A percentile compares a stretch with the other conserved stretches of the same genome.
These are phyloP conservation scores for Candida khao-thaluensis DNA, from an alignment of 805 yeast species.

Conservation along the genomic window DNA sequence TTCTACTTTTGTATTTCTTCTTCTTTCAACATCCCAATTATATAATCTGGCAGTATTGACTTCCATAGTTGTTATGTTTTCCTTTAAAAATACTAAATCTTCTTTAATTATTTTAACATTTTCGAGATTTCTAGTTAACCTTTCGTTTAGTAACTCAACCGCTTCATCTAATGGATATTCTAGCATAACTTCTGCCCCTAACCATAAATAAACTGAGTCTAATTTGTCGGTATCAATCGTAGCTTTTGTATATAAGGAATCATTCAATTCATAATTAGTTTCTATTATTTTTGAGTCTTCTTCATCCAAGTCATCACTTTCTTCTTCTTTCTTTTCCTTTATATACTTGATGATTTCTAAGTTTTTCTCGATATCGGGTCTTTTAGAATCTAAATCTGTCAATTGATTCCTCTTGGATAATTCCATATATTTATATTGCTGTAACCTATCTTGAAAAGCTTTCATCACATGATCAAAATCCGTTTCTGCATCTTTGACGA, in stretches of 20 bases:
- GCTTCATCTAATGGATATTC: conserved; percentile 94
- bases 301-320: conserved; percentile 31
- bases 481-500: conserved; percentile 57
- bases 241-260: conserved; percentile 87
- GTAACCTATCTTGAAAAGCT: conserved; percentile 81
- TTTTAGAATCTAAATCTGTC: conserved; percentile 58
- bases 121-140: conserved; percentile 61
- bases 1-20: conserved; percentile 34
- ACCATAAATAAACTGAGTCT: conserved; percentile 76
- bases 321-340: conserved; percentile 42
- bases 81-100: conserved; percentile 80
- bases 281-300: conserved; percentile 39
- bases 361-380: conserved; percentile 93
- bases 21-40: conserved; percentile 83
- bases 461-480: conserved; percentile 71
- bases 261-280: conserved; percentile 89
- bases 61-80: conserved; percentile 95
- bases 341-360: conserved; percentile 68
- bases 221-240: conserved; percentile 56
- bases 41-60: conserved; percentile 93
- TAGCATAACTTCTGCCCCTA: conserved; percentile 98
- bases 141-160: conserved; percentile 57
- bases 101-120: conserved; percentile 66
- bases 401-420: conserved; percentile 49
- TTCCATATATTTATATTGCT: conserved; percentile 89